Evolutionary conservation across 1,284 basidiomycete genomes (phyloP).

Genomic region (Wallemia ichthyophaga): DNA sequence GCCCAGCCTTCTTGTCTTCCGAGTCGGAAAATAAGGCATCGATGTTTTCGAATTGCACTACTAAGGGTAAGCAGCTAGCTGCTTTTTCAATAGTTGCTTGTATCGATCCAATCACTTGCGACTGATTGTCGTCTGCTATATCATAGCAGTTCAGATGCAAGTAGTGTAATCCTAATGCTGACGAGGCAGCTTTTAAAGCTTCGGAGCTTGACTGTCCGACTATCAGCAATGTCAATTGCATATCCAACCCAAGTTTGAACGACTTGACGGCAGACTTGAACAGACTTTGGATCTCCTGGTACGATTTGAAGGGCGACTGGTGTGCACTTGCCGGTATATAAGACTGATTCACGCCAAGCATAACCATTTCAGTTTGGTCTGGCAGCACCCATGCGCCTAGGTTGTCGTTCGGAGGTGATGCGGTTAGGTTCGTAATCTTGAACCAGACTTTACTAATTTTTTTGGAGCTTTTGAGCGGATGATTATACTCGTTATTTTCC

Average conservation of each 20-base stretch:
- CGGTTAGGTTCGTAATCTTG: not conserved
- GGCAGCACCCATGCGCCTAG: not conserved
- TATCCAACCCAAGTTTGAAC: not conserved
- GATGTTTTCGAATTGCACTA: constrained; percentile 1
- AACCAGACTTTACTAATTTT: not conserved
- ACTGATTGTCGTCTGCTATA: constrained; percentile 45
- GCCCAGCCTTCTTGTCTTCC: constrained; percentile 21
- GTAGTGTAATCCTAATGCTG: not conserved
- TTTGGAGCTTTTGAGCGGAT: not conserved
- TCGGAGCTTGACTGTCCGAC: not conserved
- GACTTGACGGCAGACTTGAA: not conserved
- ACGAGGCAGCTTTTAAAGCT: not conserved
- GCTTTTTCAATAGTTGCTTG: constrained; percentile 52
- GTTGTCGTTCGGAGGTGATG: not conserved
- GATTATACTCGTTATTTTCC: not conserved
- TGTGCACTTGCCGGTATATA: not conserved
- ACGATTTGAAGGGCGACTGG: not conserved
- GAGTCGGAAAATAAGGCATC: constrained; percentile 7
- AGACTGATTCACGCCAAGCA: not conserved
- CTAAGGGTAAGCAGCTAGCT: constrained; percentile 34
- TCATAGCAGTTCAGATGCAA: constrained; percentile 60
- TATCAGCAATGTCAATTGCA: not conserved
- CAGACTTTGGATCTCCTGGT: not conserved
- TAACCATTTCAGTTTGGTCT: not conserved
- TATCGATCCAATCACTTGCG: constrained; percentile 46